These are phyloP conservation scores for Puya raimondii DNA, from an alignment of 176 grass and related monocot genomes.

Conservation along the genomic window DNA sequence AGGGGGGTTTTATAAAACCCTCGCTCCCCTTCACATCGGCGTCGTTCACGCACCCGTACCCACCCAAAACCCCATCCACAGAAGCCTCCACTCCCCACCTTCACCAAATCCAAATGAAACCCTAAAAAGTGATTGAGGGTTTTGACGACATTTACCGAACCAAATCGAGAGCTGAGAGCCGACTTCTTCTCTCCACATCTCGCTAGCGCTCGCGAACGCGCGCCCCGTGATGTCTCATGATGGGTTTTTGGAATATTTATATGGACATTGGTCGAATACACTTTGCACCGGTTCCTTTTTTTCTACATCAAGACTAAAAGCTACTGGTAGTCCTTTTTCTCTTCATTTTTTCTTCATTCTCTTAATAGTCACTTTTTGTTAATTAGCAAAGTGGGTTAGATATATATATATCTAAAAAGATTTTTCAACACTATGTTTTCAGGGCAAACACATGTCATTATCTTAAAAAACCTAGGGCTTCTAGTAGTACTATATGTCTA, in stretches of 20 bases:
- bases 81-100: slow-evolving; percentile 92
- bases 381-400: neutral
- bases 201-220: slow-evolving; percentile 59
- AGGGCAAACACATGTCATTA: slow-evolving; percentile 85
- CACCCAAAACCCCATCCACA: slow-evolving; percentile 83
- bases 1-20: slow-evolving; percentile 65
- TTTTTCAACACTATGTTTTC: slow-evolving; percentile 23
- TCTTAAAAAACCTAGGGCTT: no score
- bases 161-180: slow-evolving; percentile 11
- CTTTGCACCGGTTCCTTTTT: slow-evolving; percentile 84
- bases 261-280: slow-evolving; percentile 85
- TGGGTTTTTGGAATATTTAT: slow-evolving; percentile 53
- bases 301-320: slow-evolving; percentile 77
- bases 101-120: slow-evolving; percentile 15
- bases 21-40: slow-evolving; percentile 82
- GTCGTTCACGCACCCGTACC: slow-evolving; percentile 83
- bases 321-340: slow-evolving; percentile 44
- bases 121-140: slow-evolving; percentile 10
- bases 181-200: slow-evolving; percentile 86
- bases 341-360: slow-evolving; percentile 2
- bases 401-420: slow-evolving; percentile 11
- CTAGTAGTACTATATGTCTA: no score
- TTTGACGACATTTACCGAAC: neutral
- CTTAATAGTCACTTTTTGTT: neutral
- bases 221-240: slow-evolving; percentile 43